Evolutionary conservation across 1,284 basidiomycete species (phyloP).

Genomic region (Ceratobasidium sp.): DNA sequence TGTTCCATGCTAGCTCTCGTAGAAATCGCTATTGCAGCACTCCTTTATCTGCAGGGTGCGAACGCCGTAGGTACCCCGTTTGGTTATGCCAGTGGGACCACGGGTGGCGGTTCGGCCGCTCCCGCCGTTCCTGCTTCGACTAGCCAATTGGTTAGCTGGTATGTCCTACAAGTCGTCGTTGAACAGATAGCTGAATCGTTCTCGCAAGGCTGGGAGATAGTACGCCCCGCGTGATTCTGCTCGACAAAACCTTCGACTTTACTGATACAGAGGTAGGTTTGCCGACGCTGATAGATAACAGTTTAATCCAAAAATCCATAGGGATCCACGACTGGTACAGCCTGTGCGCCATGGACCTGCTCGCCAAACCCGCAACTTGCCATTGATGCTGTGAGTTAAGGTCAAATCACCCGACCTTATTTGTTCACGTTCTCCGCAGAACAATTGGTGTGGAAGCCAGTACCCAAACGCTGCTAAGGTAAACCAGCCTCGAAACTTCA

Average conservation of each 20-base stretch:
- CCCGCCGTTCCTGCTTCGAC: slow-evolving; percentile 48
- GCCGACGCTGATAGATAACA: neutral
- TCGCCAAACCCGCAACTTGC: slow-evolving; percentile 49
- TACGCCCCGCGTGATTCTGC: slow-evolving; percentile 49
- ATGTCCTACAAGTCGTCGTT: neutral
- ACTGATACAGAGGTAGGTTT: slow-evolving; percentile 41
- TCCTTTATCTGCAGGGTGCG: slow-evolving; percentile 18
- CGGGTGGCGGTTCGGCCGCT: slow-evolving; percentile 50
- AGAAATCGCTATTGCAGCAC: neutral
- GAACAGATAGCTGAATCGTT: neutral
- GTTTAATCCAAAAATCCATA: neutral
- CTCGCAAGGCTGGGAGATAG: slow-evolving; percentile 45
- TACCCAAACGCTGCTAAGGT: slow-evolving; percentile 43
- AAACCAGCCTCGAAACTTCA: neutral
- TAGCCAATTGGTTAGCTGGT: slow-evolving; percentile 48
- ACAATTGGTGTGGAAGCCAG: slow-evolving; percentile 50
- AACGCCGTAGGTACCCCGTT: slow-evolving; percentile 46
- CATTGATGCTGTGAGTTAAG: slow-evolving; percentile 44
- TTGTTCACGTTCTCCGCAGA: slow-evolving; percentile 18
- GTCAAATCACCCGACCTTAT: neutral
- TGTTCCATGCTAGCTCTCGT: neutral
- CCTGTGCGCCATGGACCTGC: slow-evolving; percentile 50
- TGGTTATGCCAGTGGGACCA: slow-evolving; percentile 47
- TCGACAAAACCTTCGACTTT: slow-evolving; percentile 50
- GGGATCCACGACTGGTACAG: slow-evolving; percentile 40